Evolutionary conservation across 2,329 filamentous ascomycete species (phyloP).

Genomic region (Taxawa tesnikishii): DNA sequence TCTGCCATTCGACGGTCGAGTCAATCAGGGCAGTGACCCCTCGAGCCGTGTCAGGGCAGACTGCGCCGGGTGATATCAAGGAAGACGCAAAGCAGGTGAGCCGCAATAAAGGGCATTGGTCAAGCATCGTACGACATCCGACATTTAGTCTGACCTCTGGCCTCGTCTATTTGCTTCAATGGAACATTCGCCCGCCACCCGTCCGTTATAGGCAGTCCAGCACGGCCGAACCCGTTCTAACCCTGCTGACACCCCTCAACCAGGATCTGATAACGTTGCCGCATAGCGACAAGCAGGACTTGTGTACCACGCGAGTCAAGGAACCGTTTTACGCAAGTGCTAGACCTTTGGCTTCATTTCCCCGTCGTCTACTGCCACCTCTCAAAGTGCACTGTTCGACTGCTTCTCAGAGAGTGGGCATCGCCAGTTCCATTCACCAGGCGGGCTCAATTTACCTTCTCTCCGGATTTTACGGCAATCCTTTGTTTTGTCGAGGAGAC

Average conservation of each 20-base stretch:
- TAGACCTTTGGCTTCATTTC: constrained; percentile 10
- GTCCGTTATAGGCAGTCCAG: background rate
- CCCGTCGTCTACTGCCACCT: constrained; percentile 8
- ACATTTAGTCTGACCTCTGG: no score
- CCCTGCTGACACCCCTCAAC: background rate
- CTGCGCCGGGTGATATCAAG: background rate
- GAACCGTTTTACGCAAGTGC: constrained; percentile 10
- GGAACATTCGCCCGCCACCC: background rate
- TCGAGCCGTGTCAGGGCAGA: background rate
- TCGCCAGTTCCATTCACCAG: background rate
- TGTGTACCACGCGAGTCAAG: constrained; percentile 9
- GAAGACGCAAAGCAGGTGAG: background rate
- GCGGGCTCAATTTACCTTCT: constrained; percentile 1
- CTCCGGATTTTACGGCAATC: background rate
- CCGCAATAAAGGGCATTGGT: background rate
- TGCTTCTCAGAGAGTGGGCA: constrained; percentile 1
- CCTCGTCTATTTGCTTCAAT: background rate
- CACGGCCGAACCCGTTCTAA: background rate
- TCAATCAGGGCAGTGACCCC: background rate
- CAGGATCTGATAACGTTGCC: background rate
- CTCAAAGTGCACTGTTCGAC: constrained; percentile 4
- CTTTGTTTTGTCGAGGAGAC: background rate
- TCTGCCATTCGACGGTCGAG: background rate
- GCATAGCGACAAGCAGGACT: background rate
- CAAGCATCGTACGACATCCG: background rate